Conservation (phyloP, 129 eudicot genomes). For the Saposhnikovia divaricata region DNA sequence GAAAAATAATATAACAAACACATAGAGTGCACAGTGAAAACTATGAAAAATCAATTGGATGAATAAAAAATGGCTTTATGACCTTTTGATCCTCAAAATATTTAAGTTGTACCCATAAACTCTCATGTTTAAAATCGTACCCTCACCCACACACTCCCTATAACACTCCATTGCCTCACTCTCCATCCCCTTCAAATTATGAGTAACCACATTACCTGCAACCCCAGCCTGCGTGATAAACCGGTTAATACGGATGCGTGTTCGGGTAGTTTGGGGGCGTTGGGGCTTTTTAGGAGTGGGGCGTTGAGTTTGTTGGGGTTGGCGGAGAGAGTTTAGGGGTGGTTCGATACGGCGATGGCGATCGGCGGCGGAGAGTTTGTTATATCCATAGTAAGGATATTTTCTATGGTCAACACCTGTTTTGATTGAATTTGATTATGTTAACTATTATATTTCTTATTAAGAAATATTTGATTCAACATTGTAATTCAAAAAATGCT, state of each 20-base stretch:
- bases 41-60: neutral
- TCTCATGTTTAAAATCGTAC: too few species aligned
- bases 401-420: too few species aligned
- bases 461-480: too few species aligned
- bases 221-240: constrained; percentile 87
- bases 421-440: too few species aligned
- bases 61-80: neutral
- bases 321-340: constrained; percentile 64
- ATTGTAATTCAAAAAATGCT: too few species aligned
- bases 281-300: too few species aligned
- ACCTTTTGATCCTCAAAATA: too few species aligned
- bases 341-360: constrained; percentile 96
- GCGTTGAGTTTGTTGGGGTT: constrained; percentile 53
- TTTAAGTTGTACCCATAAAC: too few species aligned
- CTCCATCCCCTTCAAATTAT: constrained; percentile 71
- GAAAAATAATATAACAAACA: neutral
- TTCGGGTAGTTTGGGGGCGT: constrained; percentile 60
- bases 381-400: too few species aligned
- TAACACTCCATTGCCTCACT: constrained; percentile 75
- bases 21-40: neutral
- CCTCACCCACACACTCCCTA: constrained; percentile 29
- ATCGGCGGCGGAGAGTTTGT: constrained; percentile 88
- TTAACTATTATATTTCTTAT: too few species aligned
- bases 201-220: constrained; percentile 54
- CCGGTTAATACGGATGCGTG: constrained; percentile 62